Evolutionary conservation across 78 protist species (phyloP).

Genomic region (Protostelium mycophagum): DNA sequence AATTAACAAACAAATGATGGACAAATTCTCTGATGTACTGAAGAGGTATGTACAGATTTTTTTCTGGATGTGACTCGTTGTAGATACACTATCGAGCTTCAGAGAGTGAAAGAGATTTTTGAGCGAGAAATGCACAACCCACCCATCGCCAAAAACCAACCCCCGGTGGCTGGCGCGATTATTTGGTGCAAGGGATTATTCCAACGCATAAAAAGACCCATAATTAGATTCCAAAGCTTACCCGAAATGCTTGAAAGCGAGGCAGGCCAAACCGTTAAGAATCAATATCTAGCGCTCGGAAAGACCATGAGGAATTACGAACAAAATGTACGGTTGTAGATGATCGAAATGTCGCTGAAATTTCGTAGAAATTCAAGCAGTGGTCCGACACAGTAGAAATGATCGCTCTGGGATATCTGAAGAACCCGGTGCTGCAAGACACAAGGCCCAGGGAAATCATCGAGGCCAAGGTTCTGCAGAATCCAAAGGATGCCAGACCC

Average conservation of each 20-base stretch:
- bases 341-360: background rate
- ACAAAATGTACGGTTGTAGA: background rate
- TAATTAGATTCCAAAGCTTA: slow-evolving; percentile 40
- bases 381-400: slow-evolving; percentile 11
- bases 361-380: background rate
- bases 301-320: slow-evolving; percentile 57
- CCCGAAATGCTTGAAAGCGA: slow-evolving; percentile 15
- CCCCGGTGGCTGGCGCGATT: slow-evolving; percentile 86
- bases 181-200: slow-evolving; percentile 74
- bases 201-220: slow-evolving; percentile 61
- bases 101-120: slow-evolving; percentile 31
- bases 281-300: slow-evolving; percentile 51
- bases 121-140: slow-evolving; percentile 34
- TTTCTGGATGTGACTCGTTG: too few species aligned
- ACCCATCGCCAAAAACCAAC: slow-evolving; percentile 73
- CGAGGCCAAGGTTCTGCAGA: background rate
- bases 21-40: slow-evolving; percentile 70
- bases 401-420: slow-evolving; percentile 5
- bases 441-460: slow-evolving; percentile 1
- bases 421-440: slow-evolving; percentile 5
- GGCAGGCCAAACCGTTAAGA: slow-evolving; percentile 8
- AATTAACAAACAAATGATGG: slow-evolving; percentile 48
- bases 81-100: background rate
- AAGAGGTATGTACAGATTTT: slow-evolving; percentile 40
- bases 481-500: background rate